Conservation (phyloP, 2,329 filamentous ascomycete species). For the Cryphonectria radicalis region DNA sequence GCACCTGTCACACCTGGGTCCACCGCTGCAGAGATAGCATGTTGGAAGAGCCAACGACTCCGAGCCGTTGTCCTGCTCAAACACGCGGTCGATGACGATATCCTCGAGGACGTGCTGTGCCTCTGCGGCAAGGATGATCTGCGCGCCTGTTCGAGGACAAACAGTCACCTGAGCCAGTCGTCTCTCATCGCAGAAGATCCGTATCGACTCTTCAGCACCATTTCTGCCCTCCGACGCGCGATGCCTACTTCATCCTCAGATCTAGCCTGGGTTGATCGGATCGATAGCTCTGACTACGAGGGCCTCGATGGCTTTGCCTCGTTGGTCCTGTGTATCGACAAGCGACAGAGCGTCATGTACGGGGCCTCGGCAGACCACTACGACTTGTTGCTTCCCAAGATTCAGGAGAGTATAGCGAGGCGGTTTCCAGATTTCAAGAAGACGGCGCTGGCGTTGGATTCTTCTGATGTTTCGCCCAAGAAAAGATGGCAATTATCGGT, state of each 20-base stretch:
- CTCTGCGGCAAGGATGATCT: slow-evolving; percentile 12
- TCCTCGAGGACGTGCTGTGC: slow-evolving; percentile 26
- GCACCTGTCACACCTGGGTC: slow-evolving; percentile 1
- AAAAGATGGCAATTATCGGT: slow-evolving; percentile 25
- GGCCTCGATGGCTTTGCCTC: slow-evolving; percentile 26
- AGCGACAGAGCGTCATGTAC: slow-evolving; percentile 21
- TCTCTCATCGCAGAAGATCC: slow-evolving; percentile 13
- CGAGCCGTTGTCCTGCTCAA: slow-evolving; percentile 22
- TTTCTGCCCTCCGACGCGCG: slow-evolving; percentile 13
- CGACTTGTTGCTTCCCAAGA: slow-evolving; percentile 23
- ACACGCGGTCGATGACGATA: slow-evolving; percentile 26
- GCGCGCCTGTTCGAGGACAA: neutral
- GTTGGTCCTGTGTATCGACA: slow-evolving; percentile 25
- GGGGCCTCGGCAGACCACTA: slow-evolving; percentile 24
- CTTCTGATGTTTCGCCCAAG: slow-evolving; percentile 1
- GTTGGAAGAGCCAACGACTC: slow-evolving; percentile 17
- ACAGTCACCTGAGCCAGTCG: neutral
- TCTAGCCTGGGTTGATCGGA: slow-evolving; percentile 23
- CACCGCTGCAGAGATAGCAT: slow-evolving; percentile 7
- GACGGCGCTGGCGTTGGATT: slow-evolving; percentile 19
- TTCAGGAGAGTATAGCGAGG: slow-evolving; percentile 24
- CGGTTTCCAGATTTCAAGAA: slow-evolving; percentile 25
- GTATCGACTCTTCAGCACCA: slow-evolving; percentile 23
- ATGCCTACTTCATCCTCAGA: slow-evolving; percentile 20
- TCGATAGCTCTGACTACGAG: slow-evolving; percentile 23